Conservation (phyloP, 148 eudicot species). For the Linanthus parryae region DNA sequence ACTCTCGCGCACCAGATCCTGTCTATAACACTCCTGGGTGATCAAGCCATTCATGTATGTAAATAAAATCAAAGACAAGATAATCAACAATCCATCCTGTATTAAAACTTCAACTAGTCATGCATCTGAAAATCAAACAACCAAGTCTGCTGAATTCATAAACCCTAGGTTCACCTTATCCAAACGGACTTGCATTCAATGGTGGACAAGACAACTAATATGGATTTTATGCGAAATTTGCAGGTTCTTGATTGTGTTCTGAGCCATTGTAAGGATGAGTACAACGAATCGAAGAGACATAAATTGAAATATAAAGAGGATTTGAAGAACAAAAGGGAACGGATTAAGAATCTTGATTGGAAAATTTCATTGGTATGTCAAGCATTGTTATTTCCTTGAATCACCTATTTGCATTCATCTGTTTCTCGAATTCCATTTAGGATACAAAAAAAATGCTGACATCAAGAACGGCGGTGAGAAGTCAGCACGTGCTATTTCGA, state of each 20-base stretch:
- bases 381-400: neutral
- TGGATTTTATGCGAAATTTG: too few relatives aligned
- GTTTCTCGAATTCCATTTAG: slow-evolving; percentile 25
- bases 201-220: too few relatives aligned
- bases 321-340: slow-evolving; percentile 71
- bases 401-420: slow-evolving; percentile 6
- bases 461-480: slow-evolving; percentile 49
- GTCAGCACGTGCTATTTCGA: slow-evolving; percentile 54
- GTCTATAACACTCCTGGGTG: too few relatives aligned
- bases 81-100: too few relatives aligned
- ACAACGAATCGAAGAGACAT: slow-evolving; percentile 87
- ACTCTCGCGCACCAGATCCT: too few relatives aligned
- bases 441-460: slow-evolving; percentile 55
- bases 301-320: slow-evolving; percentile 80
- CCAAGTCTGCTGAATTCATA: too few relatives aligned
- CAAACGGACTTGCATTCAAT: too few relatives aligned
- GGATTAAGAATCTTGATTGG: slow-evolving; percentile 74
- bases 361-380: slow-evolving; percentile 62
- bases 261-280: slow-evolving; percentile 56
- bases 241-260: slow-evolving; percentile 73
- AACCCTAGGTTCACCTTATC: too few relatives aligned
- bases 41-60: too few relatives aligned
- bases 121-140: too few relatives aligned
- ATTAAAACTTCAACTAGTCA: too few relatives aligned
- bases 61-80: too few relatives aligned